A percentile compares a stretch with the other conserved stretches of the same genome.
phyloP scores from a whole-genome alignment of 345 rosid species.

The Bruguiera gymnorhiza region DNA sequence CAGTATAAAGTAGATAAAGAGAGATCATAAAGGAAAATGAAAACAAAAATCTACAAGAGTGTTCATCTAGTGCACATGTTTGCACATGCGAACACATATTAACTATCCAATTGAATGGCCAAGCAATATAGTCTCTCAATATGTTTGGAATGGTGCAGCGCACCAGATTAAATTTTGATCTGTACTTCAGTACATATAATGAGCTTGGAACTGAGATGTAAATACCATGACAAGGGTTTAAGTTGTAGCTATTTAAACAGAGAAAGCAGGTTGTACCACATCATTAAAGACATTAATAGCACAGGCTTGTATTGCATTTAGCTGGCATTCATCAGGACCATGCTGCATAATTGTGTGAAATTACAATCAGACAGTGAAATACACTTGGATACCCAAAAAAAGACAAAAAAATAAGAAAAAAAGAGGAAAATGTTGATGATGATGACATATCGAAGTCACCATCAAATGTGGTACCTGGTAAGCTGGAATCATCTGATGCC shows the following conservation, averaged over 20 bases:
- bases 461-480: not conserved
- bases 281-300: conserved; percentile 28
- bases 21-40: no score
- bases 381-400: not conserved
- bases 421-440: not conserved
- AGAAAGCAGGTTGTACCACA: conserved; percentile 27
- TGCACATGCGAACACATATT: no score
- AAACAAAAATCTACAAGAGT: no score
- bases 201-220: not conserved
- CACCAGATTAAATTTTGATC: no score
- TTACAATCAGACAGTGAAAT: not conserved
- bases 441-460: not conserved
- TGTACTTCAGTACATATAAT: no score
- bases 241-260: conserved; percentile 1
- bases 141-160: no score
- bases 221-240: not conserved
- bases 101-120: no score
- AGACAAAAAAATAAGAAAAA: not conserved
- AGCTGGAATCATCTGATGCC: not conserved
- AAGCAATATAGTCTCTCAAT: no score
- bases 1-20: no score
- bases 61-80: no score
- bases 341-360: conserved; percentile 30
- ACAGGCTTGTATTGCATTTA: conserved; percentile 40
- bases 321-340: conserved; percentile 38